Evolutionary conservation across 352 stramenopile genomes (phyloP).

Genomic region (Chrysophaeum taylorii): DNA sequence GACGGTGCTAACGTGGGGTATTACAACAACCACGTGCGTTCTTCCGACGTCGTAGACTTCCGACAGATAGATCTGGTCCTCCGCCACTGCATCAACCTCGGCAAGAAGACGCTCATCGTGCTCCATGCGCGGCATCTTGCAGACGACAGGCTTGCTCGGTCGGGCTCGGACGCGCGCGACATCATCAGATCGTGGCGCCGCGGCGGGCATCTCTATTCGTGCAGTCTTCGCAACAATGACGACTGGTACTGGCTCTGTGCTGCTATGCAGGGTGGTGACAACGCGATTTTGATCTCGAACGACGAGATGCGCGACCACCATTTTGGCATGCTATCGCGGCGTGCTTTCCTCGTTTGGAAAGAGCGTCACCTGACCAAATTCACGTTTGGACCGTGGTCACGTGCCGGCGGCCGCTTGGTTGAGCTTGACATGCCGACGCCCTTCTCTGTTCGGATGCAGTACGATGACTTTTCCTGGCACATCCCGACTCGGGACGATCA

Average conservation of each 20-base stretch:
- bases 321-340: conserved; percentile 94
- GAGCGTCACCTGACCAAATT: conserved; percentile 68
- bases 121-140: conserved; percentile 86
- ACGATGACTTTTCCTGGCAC: too few relatives aligned
- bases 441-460: not conserved
- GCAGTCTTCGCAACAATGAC: conserved; percentile 88
- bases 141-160: conserved; percentile 64
- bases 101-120: conserved; percentile 64
- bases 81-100: conserved; percentile 62
- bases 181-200: conserved; percentile 40
- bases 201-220: conserved; percentile 72
- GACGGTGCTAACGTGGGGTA: conserved; percentile 97
- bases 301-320: conserved; percentile 99
- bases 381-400: not conserved
- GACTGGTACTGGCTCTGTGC: conserved; percentile 99
- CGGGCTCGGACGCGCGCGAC: conserved; percentile 30
- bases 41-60: conserved; percentile 79
- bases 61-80: conserved; percentile 84
- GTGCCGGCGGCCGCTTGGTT: not conserved
- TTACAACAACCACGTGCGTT: conserved; percentile 86
- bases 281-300: conserved; percentile 80
- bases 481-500: too few relatives aligned
- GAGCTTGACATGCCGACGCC: not conserved
- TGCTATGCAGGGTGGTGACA: conserved; percentile 33
- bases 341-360: conserved; percentile 88